A percentile compares a stretch with the other conserved stretches of the same genome.
Conservation (phyloP, 495 filamentous ascomycete species). For the Aspergillus wentii region DNA sequence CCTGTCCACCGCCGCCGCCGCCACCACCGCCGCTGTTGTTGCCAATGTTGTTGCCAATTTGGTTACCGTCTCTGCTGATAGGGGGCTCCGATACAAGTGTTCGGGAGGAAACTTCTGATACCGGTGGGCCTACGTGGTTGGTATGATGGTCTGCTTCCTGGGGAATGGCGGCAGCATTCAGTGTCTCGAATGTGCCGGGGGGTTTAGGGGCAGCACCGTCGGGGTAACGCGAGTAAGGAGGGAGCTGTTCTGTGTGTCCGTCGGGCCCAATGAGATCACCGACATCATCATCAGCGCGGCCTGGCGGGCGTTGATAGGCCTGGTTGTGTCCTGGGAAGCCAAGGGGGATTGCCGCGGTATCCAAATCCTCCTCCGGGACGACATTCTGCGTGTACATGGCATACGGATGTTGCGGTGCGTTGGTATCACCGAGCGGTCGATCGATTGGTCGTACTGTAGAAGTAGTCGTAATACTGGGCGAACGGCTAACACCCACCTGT, state of each 20-base stretch:
- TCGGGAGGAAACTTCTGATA: slow-evolving; percentile 45
- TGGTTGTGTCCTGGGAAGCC: slow-evolving; percentile 66
- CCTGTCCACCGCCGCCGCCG: slow-evolving; percentile 3
- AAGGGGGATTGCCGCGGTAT: slow-evolving; percentile 53
- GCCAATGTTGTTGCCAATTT: neutral
- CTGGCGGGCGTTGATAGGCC: slow-evolving; percentile 63
- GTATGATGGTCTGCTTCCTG: slow-evolving; percentile 18
- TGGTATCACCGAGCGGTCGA: slow-evolving; percentile 55
- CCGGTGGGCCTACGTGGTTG: slow-evolving; percentile 18
- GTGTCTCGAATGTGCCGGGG: slow-evolving; percentile 16
- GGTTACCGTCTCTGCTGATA: neutral
- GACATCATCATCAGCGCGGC: slow-evolving; percentile 77
- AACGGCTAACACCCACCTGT: slow-evolving; percentile 51
- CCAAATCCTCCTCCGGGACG: slow-evolving; percentile 44
- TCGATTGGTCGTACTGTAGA: slow-evolving; percentile 55
- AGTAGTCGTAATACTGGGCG: slow-evolving; percentile 59
- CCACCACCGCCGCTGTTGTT: slow-evolving; percentile 4
- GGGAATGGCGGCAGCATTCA: slow-evolving; percentile 16
- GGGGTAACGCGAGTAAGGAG: slow-evolving; percentile 81
- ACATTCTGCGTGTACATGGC: slow-evolving; percentile 79
- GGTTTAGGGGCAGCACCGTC: slow-evolving; percentile 46
- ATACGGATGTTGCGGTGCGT: slow-evolving; percentile 82
- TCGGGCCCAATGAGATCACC: slow-evolving; percentile 85
- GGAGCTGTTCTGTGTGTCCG: slow-evolving; percentile 84
- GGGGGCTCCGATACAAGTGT: slow-evolving; percentile 18